Evolutionary conservation across 768 basidiomycete genomes (phyloP), one percentile per base, ranked within the genome.

Genomic region (Hypsizygus marmoreus): DNA sequence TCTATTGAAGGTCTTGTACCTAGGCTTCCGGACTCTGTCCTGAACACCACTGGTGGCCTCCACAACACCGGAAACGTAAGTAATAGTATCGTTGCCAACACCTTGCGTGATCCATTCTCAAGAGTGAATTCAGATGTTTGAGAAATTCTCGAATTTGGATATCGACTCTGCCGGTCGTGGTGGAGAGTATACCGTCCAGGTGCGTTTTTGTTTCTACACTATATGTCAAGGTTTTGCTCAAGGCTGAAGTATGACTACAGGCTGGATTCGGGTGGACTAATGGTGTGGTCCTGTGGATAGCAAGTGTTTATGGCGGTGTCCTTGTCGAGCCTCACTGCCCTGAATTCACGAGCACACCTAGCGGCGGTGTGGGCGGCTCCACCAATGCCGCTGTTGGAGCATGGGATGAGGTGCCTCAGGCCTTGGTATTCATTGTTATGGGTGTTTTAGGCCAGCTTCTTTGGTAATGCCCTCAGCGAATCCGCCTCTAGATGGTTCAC

Each of bases 221-320:
- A 29, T 28, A 2, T 25, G 25, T 43, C 14, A 23, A 17, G 14
- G 36, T 35, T 24, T 26, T 26, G 20, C 5, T 28, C 9, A n/a
- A 34, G 42, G 13, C 14, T 31, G 28, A 22, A 48, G 33, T 22
- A 23, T 47, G 11, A 36, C 33, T 47, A 9, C 56, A 78, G 76
- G 85, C 81, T 11, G 89, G 90, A 16, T 92, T 92, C 58, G 89
- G 91, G 13, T 94, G 91, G 91, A 91, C 89, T 31, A 92, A 93
- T 56, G 90, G 90, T 14, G 88, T 84, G 7, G 60, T 81, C 42
- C 75, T 92, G 29, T 91, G 86, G 84, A 70, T 87, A 16, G 82
- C 88, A 14, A 79, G 77, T 51, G 76, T 71, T 34, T 90, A 84
- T 56, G 89, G 88, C 0, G 38, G 70, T 1, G 61, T 77, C 10